A percentile compares a stretch with the other conserved stretches of the same genome.
Conservation (phyloP, 1,139 yeast species). For the Yamadazyma pseudoaaseri region DNA sequence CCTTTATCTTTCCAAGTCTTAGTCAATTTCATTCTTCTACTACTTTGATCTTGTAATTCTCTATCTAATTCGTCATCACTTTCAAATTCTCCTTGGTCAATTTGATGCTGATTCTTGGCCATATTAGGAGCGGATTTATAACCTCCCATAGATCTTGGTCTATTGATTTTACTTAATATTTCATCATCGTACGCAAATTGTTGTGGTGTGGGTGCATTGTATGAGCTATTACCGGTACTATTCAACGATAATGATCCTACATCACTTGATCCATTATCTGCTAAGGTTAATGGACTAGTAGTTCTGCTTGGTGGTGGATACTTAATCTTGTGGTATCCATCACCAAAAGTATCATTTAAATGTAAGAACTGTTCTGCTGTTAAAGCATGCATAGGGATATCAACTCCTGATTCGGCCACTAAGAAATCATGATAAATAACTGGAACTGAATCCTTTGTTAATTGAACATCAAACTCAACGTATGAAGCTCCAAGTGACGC, state of each 20-base stretch:
- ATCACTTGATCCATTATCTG: conserved; percentile 12
- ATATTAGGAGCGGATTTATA: conserved; percentile 33
- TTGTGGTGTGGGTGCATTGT: conserved; percentile 7
- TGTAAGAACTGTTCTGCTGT: conserved; percentile 87
- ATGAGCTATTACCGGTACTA: conserved; percentile 8
- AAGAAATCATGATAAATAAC: conserved; percentile 94
- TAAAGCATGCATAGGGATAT: conserved; percentile 91
- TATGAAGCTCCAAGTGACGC: conserved; percentile 91
- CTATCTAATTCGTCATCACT: conserved; percentile 36
- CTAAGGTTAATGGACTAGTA: conserved; percentile 7
- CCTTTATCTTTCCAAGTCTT: conserved; percentile 85
- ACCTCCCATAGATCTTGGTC: conserved; percentile 43
- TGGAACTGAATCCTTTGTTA: conserved; percentile 90
- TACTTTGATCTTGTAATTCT: conserved; percentile 39
- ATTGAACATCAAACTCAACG: conserved; percentile 95
- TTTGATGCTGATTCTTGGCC: conserved; percentile 9
- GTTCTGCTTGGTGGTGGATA: conserved; percentile 8
- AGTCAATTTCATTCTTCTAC: conserved; percentile 78
- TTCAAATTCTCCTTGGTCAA: conserved; percentile 10
- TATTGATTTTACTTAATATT: conserved; percentile 28
- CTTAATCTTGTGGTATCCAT: conserved; percentile 7
- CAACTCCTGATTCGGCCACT: conserved; percentile 95
- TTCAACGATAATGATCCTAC: conserved; percentile 9
- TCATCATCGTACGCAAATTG: conserved; percentile 41
- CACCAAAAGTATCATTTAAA: conserved; percentile 38